Evolutionary conservation across 345 rosid genomes (phyloP).

Genomic region (Dovyalis caffra): DNA sequence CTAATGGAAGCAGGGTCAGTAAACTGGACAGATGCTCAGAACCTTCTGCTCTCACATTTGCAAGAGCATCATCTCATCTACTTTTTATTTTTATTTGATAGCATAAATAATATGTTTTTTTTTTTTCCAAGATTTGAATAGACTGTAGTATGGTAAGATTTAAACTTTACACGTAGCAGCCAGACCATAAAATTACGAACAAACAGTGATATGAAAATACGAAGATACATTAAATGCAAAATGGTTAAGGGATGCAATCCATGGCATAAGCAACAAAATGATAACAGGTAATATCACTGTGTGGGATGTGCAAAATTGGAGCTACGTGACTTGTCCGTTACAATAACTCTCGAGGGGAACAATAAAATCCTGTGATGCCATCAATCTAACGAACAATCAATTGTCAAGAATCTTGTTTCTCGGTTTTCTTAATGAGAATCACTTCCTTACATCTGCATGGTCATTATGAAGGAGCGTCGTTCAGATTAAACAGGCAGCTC

Average conservation of each 20-base stretch:
- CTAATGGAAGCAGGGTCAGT: too few species aligned
- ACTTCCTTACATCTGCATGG: not conserved
- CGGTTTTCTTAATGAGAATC: not conserved
- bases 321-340: not conserved
- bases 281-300: not conserved
- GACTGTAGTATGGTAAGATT: too few species aligned
- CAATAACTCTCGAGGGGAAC: not conserved
- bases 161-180: too few species aligned
- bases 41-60: too few species aligned
- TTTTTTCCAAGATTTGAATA: too few species aligned
- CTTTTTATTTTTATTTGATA: too few species aligned
- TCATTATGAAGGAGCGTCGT: not conserved
- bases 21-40: too few species aligned
- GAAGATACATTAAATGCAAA: too few species aligned
- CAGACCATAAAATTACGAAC: too few species aligned
- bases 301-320: not conserved
- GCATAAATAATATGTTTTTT: too few species aligned
- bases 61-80: too few species aligned
- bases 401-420: not conserved
- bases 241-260: not conserved
- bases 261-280: not conserved
- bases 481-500: not conserved
- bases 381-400: not conserved
- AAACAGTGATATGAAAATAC: too few species aligned
- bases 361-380: not conserved